Evolutionary conservation across 495 filamentous ascomycete species (phyloP), one percentile per base, ranked within the genome.

Genomic region (Penicillium soppii): DNA sequence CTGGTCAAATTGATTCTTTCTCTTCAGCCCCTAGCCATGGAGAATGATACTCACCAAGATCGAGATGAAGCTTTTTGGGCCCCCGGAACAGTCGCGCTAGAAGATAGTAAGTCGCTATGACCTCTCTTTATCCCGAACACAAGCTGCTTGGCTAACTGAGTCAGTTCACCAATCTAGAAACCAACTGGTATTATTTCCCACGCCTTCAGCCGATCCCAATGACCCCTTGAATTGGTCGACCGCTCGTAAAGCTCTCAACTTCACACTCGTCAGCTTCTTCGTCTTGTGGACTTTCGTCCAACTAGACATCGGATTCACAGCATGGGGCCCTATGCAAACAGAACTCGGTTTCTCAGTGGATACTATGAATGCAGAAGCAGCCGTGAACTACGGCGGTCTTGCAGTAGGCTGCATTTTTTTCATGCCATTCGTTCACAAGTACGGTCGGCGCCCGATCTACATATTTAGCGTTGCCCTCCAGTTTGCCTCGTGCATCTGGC

Each of bases 381-480:
- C 72, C 0, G 52, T 65, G 7, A 65, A 65, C 25, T 75, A 62
- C 30, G 67, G 56, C 7, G 65, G 63, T 2, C 62, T 80, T 2
- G 69, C 66, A 1, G 30, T 78, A 13, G 72, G 73, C 5, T 68
- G 66, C 33, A 52, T 74, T 9, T 53, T 80, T 42, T 59, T 77
- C 40, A 68, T 78, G 16, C 77, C 75, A 0, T 66, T 78, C 16
- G 74, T 72, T 0, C 60, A 71, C 45, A 76, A 75, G 23, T 78
- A 65, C 43, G 76, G 77, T 2, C 66, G 70, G 1, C 70, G 77
- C 3, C 65, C 70, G 2, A 54, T 78, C 10, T 79, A 78, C 43
- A 46, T 80, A 15, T 36, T 72, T 41, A 76, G 65, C 47, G 53
- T 58, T 1, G 43, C 57, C 0, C 38, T 67, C 1, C 70, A 74